A percentile compares a stretch with the other conserved stretches of the same genome.
Conservation (phyloP, 768 basidiomycete genomes). For the Tylopilus balloui region DNA sequence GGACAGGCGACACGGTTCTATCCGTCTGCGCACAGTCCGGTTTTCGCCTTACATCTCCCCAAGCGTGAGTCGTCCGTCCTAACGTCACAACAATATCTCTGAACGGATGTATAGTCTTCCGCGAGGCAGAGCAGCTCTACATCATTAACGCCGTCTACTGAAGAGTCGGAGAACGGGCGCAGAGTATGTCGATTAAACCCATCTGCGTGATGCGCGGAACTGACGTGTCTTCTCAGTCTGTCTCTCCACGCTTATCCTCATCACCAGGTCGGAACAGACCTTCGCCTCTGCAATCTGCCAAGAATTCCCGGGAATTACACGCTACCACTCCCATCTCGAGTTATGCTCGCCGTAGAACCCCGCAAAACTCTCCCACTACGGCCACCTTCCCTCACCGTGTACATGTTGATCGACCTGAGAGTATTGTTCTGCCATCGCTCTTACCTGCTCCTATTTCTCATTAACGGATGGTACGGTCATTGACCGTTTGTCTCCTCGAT, state of each 20-base stretch:
- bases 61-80: constrained; percentile 16
- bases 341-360: constrained; percentile 76
- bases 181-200: constrained; percentile 34
- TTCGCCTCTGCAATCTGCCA: constrained; percentile 42
- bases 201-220: constrained; percentile 31
- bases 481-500: neutral
- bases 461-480: constrained; percentile 9
- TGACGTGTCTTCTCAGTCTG: constrained; percentile 26
- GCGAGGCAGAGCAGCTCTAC: constrained; percentile 46
- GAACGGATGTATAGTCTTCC: constrained; percentile 30
- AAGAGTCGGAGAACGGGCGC: constrained; percentile 25
- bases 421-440: constrained; percentile 52
- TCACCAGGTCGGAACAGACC: constrained; percentile 42
- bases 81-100: neutral
- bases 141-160: constrained; percentile 25
- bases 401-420: constrained; percentile 30
- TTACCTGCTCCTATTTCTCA: constrained; percentile 35
- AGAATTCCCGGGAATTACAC: constrained; percentile 51
- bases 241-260: constrained; percentile 37
- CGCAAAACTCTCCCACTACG: constrained; percentile 66
- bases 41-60: constrained; percentile 31
- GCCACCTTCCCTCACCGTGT: constrained; percentile 50
- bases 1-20: constrained; percentile 27
- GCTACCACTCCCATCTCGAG: constrained; percentile 75
- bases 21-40: constrained; percentile 26